Conservation (phyloP, 306 rosid genomes). For the Ormosia semicastrata region DNA sequence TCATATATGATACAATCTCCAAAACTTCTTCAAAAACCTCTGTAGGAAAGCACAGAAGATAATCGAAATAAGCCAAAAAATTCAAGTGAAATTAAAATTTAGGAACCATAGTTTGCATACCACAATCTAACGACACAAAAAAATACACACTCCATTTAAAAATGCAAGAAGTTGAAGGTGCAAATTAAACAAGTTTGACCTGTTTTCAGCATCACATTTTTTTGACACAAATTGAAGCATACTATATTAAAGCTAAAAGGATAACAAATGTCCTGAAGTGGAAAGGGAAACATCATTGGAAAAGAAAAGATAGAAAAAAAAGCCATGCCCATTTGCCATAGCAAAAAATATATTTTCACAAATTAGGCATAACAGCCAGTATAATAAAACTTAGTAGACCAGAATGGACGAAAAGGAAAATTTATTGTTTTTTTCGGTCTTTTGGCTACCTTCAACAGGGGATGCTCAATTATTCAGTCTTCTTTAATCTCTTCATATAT, state of each 20-base stretch:
- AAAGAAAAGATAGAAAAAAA: background rate
- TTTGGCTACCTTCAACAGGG: background rate
- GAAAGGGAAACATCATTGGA: background rate
- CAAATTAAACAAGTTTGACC: background rate
- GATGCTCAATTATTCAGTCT: background rate
- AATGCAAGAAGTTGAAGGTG: background rate
- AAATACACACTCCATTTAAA: background rate
- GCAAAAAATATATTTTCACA: background rate
- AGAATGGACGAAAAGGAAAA: background rate
- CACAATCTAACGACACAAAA: background rate
- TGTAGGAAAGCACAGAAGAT: slow-evolving; percentile 37
- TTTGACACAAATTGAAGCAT: background rate
- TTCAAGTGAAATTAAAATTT: background rate
- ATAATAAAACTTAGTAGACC: background rate
- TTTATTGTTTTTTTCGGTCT: no score
- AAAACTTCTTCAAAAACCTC: slow-evolving; percentile 99
- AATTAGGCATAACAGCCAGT: background rate
- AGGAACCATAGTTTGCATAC: background rate
- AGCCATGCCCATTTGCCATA: background rate
- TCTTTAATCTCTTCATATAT: background rate
- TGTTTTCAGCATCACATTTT: background rate
- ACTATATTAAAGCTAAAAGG: background rate
- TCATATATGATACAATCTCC: slow-evolving; percentile 96
- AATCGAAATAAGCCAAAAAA: background rate
- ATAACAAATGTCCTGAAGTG: background rate